These are phyloP conservation scores for Trichomonas tenax DNA, from an alignment of 208 protist species.

Conservation along the genomic window DNA sequence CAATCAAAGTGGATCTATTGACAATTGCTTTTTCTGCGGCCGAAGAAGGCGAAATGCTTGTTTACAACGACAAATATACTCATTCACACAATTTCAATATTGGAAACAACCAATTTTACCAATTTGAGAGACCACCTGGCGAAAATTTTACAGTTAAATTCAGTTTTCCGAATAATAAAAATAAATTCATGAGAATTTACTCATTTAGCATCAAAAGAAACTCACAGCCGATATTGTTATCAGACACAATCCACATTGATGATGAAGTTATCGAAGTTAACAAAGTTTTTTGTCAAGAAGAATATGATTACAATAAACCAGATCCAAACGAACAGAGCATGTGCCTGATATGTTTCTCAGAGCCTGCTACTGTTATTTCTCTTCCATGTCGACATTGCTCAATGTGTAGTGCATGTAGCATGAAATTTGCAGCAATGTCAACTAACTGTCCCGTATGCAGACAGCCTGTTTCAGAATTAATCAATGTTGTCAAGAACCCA, in stretches of 20 bases:
- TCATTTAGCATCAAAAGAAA: background rate
- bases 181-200: background rate
- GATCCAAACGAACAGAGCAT: background rate
- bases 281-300: background rate
- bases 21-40: background rate
- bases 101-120: background rate
- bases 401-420: background rate
- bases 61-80: background rate
- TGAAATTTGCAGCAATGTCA: background rate
- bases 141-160: background rate
- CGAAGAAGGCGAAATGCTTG: background rate
- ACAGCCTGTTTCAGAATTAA: background rate
- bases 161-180: background rate
- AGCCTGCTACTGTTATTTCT: background rate
- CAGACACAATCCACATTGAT: background rate
- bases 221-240: background rate
- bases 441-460: background rate
- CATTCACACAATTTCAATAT: background rate
- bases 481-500: background rate
- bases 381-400: background rate
- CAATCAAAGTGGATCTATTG: background rate
- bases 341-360: background rate
- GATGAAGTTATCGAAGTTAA: background rate
- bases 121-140: background rate
- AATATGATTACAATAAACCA: background rate